phyloP scores from a whole-genome alignment of 192 early-diverging fungal genomes.

The Entomortierella lignicola region DNA sequence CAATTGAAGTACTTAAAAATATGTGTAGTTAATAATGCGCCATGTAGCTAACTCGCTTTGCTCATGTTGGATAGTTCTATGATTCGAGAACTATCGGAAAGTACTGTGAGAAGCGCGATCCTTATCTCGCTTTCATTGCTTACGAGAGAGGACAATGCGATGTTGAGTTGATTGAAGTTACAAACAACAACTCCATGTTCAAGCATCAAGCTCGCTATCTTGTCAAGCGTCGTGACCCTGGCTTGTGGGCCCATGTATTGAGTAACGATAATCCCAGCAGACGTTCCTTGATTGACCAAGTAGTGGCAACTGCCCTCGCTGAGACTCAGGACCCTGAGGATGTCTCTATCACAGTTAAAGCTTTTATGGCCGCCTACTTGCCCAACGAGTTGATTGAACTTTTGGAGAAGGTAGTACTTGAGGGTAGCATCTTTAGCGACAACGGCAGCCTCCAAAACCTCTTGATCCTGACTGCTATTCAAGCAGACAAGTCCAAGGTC shows the following conservation, averaged over 20 bases:
- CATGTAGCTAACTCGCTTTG: background rate
- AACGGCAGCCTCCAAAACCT: constrained; percentile 98
- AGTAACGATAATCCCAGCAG: constrained; percentile 83
- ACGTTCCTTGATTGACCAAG: constrained; percentile 93
- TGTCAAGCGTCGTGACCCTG: constrained; percentile 86
- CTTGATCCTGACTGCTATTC: constrained; percentile 95
- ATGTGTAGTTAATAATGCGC: no score
- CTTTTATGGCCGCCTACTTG: constrained; percentile 96
- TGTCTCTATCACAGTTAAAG: constrained; percentile 97
- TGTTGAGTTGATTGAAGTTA: constrained; percentile 92
- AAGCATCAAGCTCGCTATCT: constrained; percentile 99
- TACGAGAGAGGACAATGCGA: constrained; percentile 97
- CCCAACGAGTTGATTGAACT: constrained; percentile 98
- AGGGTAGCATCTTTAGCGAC: constrained; percentile 92
- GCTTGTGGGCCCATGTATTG: constrained; percentile 89
- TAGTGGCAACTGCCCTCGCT: constrained; percentile 90
- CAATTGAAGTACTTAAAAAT: background rate
- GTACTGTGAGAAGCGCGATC: constrained; percentile 99
- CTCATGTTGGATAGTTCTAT: constrained; percentile 4
- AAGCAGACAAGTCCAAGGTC: constrained; percentile 90
- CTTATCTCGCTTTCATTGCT: constrained; percentile 93
- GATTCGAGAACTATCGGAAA: constrained; percentile 92
- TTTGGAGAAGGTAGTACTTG: constrained; percentile 95
- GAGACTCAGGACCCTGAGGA: constrained; percentile 98
- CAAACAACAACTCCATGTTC: constrained; percentile 98